Conservation (phyloP, 208 protist species). For the Porcisia deanei region DNA sequence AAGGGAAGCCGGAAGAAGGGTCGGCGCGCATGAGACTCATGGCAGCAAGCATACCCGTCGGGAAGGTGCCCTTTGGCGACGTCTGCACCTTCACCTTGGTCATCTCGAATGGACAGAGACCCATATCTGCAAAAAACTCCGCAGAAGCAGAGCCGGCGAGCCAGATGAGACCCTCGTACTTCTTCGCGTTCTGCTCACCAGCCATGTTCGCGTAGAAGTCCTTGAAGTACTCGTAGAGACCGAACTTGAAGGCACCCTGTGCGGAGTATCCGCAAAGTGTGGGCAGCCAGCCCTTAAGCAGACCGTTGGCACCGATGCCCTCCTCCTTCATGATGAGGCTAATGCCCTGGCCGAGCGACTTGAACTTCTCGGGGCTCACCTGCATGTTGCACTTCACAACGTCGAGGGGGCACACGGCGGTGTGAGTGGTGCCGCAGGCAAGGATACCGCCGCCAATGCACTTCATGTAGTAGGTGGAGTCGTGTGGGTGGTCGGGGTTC, state of each 20-base stretch:
- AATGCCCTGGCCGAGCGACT: slow-evolving; percentile 70
- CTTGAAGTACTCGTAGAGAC: slow-evolving; percentile 96
- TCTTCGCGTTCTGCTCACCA: slow-evolving; percentile 80
- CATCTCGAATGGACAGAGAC: slow-evolving; percentile 95
- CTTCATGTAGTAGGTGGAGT: slow-evolving; percentile 91
- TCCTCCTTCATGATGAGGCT: slow-evolving; percentile 69
- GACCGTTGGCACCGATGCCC: slow-evolving; percentile 61
- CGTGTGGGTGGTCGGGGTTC: slow-evolving; percentile 66
- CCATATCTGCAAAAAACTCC: slow-evolving; percentile 97
- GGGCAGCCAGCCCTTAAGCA: slow-evolving; percentile 92
- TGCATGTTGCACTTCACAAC: slow-evolving; percentile 97
- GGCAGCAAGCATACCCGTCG: slow-evolving; percentile 68
- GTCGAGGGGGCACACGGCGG: slow-evolving; percentile 93
- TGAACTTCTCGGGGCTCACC: slow-evolving; percentile 90
- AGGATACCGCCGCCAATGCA: slow-evolving; percentile 93
- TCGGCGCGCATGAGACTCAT: slow-evolving; percentile 72
- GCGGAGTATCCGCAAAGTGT: slow-evolving; percentile 93
- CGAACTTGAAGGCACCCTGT: slow-evolving; percentile 95
- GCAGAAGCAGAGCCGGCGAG: slow-evolving; percentile 93
- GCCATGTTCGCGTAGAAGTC: slow-evolving; percentile 86
- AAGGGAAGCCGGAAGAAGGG: slow-evolving; percentile 82
- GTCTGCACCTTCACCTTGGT: slow-evolving; percentile 94
- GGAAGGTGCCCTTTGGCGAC: slow-evolving; percentile 78
- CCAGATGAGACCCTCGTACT: slow-evolving; percentile 85
- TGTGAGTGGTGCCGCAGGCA: slow-evolving; percentile 95